Evolutionary conservation across 2,329 filamentous ascomycete genomes (phyloP), one percentile per base, ranked within the genome.

Genomic region (Hypoxylon sp.): DNA sequence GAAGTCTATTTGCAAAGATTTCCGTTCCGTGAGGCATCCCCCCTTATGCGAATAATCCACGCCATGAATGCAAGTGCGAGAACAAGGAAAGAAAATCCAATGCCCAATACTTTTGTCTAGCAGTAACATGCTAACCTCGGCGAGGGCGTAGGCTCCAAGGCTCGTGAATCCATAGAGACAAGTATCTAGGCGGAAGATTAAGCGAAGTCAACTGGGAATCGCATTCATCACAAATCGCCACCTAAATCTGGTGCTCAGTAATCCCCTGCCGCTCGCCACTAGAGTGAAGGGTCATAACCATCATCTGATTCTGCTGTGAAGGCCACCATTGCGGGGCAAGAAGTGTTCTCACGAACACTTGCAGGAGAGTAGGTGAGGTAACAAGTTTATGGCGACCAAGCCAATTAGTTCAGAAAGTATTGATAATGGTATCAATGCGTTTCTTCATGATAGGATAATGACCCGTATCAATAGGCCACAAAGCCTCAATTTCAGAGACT

Each of bases 1-100:
- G 47, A 73, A 63, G 71, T 75, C 74, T 76, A 76, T 70, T 67
- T 63, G 67, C 29, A 66, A 68, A 63, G 63, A 65, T 84, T 82
- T 31, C 66, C 69, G 54, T 73, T 64, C 67, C 73, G 64, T 59
- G 63, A 68, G 69, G 71, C 71, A 72, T 71, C 67, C 59, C 59
- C 74, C 67, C 51, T 74, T 71, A 61, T 70, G 69, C 73, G 73
- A 72, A 66, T 74, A 77, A 63, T 78, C 73, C 71, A 69, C 63
- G 71, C 62, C 69, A 59, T 55, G 63, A 71, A 74, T 76, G 75
- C 71, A 76, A 73, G 70, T 76, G 71, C 65, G 59, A 72, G 33
- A 67, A 60, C 5, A 60, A 65, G 24, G 35, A 67, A 59, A 61
- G 51, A 59, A 67, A 69, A 59, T 47, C 29, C 58, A 70, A 48